phyloP scores from a whole-genome alignment of 164 flowering plant genomes.

The Vitis labrusca region DNA sequence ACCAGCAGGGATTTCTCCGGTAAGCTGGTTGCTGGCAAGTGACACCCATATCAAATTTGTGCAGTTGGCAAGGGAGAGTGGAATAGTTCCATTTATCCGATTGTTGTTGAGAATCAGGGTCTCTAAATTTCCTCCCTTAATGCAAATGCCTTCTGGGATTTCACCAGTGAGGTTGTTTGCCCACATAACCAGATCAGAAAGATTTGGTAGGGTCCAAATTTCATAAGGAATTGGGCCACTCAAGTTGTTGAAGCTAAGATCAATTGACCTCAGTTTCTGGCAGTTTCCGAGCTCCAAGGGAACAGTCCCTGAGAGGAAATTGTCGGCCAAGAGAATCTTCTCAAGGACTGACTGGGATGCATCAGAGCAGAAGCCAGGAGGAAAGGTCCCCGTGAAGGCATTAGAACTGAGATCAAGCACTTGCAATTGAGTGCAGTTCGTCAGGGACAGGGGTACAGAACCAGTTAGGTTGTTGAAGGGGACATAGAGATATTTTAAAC shows the following conservation, averaged over 20 bases:
- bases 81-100: constrained; percentile 59
- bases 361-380: constrained; percentile 57
- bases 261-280: constrained; percentile 50
- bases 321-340: constrained; percentile 52
- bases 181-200: constrained; percentile 76
- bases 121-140: constrained; percentile 59
- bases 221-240: constrained; percentile 56
- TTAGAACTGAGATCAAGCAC: constrained; percentile 79
- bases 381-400: constrained; percentile 53
- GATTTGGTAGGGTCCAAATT: constrained; percentile 66
- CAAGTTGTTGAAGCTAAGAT: constrained; percentile 75
- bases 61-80: constrained; percentile 57
- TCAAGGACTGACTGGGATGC: constrained; percentile 24
- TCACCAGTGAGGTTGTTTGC: constrained; percentile 66
- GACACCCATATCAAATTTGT: constrained; percentile 74
- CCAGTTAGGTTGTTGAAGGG: constrained; percentile 73
- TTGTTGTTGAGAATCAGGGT: constrained; percentile 83
- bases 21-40: constrained; percentile 68
- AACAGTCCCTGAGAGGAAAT: constrained; percentile 57
- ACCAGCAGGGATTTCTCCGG: constrained; percentile 65
- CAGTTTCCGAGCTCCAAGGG: constrained; percentile 65
- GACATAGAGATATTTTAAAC: constrained; percentile 42
- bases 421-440: constrained; percentile 50
- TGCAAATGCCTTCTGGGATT: constrained; percentile 71
- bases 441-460: constrained; percentile 50